A percentile compares a stretch with the other conserved stretches of the same genome.
phyloP scores from a whole-genome alignment of 345 rosid species.

The Barbarea vulgaris region DNA sequence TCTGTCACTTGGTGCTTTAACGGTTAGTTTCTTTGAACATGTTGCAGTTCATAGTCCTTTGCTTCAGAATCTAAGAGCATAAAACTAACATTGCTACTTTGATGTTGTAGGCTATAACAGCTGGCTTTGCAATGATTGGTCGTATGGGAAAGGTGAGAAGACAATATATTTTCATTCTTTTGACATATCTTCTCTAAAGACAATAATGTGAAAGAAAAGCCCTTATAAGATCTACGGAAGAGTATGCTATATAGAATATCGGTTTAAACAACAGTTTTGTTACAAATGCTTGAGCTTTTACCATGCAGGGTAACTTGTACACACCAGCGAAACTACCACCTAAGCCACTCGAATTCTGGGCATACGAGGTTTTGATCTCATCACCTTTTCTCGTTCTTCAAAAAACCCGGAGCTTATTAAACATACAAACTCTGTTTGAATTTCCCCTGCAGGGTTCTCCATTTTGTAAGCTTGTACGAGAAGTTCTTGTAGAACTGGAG shows the following conservation, averaged over 20 bases:
- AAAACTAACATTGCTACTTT: neutral
- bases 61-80: neutral
- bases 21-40: constrained; percentile 51
- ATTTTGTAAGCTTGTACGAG: constrained; percentile 81
- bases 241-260: neutral
- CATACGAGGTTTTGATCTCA: constrained; percentile 64
- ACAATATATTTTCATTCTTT: constrained; percentile 12
- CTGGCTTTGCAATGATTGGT: constrained; percentile 83
- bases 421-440: neutral
- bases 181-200: neutral
- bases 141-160: constrained; percentile 77
- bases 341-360: constrained; percentile 84
- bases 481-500: constrained; percentile 84
- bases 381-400: neutral
- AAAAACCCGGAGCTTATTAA: neutral
- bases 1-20: constrained; percentile 77
- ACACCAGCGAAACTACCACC: constrained; percentile 82
- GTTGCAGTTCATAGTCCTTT: neutral
- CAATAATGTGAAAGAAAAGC: neutral
- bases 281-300: constrained; percentile 17
- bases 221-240: neutral
- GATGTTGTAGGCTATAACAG: constrained; percentile 76
- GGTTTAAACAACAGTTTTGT: neutral
- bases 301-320: constrained; percentile 69
- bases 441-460: constrained; percentile 72